phyloP scores from a whole-genome alignment of 1,284 basidiomycete species.

The Neonothopanus nambi region DNA sequence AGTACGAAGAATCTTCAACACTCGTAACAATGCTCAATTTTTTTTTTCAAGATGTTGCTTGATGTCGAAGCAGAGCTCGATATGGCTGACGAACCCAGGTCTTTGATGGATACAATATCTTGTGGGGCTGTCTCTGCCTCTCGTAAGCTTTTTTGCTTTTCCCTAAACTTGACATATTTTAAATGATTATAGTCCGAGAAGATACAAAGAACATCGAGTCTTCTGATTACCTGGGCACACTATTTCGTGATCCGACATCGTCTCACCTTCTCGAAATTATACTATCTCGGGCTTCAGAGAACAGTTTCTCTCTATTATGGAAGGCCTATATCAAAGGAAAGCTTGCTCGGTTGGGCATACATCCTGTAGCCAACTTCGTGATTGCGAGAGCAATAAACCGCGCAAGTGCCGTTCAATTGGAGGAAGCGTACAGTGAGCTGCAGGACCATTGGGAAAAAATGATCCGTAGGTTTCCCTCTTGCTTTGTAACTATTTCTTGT shows the following conservation, averaged over 20 bases:
- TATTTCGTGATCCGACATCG: constrained; percentile 82
- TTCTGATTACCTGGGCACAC: constrained; percentile 77
- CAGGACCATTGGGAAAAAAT: constrained; percentile 55
- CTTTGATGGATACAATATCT: constrained; percentile 80
- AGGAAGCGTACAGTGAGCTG: constrained; percentile 41
- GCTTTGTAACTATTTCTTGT: constrained; percentile 20
- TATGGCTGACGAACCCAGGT: constrained; percentile 59
- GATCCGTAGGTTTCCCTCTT: constrained; percentile 40
- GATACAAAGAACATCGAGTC: constrained; percentile 38
- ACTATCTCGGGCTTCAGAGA: constrained; percentile 58
- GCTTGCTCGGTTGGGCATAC: constrained; percentile 69
- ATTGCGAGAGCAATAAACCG: constrained; percentile 76
- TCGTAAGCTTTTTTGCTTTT: constrained; percentile 42
- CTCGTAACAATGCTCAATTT: neutral
- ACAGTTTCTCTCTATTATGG: constrained; percentile 76
- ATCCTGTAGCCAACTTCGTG: constrained; percentile 93
- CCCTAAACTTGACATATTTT: constrained; percentile 11
- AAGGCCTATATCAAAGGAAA: constrained; percentile 73
- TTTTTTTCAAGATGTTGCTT: constrained; percentile 73
- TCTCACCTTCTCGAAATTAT: constrained; percentile 87
- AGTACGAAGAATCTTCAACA: constrained; percentile 20
- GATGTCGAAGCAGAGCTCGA: constrained; percentile 75
- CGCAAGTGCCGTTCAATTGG: constrained; percentile 54
- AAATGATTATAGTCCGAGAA: constrained; percentile 33
- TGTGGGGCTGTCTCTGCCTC: constrained; percentile 76